Conservation (phyloP, 441 rosid species). For the Syzygium malaccense region DNA sequence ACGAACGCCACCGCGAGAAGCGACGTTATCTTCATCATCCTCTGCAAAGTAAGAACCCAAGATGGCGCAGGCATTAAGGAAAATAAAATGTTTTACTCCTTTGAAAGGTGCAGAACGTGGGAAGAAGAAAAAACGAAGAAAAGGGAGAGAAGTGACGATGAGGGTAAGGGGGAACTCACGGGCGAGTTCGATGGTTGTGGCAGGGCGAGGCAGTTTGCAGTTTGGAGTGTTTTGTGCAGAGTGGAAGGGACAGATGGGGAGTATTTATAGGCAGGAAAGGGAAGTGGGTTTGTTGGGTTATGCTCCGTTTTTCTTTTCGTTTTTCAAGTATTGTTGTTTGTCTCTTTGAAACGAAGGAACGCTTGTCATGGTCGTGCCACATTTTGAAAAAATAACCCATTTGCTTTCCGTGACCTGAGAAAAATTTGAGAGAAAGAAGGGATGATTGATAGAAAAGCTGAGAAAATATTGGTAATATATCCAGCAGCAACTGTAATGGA, state of each 20-base stretch:
- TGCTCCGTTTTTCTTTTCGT: background rate
- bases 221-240: constrained; percentile 1
- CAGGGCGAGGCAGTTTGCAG: background rate
- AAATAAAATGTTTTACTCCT: background rate
- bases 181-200: constrained; percentile 7
- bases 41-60: background rate
- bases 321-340: background rate
- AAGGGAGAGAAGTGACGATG: background rate
- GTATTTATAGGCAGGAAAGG: constrained; percentile 10
- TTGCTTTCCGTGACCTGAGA: background rate
- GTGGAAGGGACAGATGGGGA: background rate
- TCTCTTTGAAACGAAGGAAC: constrained; percentile 22
- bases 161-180: constrained; percentile 12
- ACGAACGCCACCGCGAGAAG: constrained; percentile 11
- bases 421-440: background rate
- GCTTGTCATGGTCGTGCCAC: background rate
- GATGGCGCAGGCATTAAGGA: background rate
- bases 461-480: background rate
- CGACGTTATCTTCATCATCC: constrained; percentile 14
- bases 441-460: background rate
- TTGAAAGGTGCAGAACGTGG: background rate
- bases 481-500: background rate
- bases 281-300: background rate
- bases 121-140: background rate
- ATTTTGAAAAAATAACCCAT: background rate